Evolutionary conservation across 345 rosid genomes (phyloP), one percentile per base, ranked within the genome.

Genomic region (Citrus inodora): DNA sequence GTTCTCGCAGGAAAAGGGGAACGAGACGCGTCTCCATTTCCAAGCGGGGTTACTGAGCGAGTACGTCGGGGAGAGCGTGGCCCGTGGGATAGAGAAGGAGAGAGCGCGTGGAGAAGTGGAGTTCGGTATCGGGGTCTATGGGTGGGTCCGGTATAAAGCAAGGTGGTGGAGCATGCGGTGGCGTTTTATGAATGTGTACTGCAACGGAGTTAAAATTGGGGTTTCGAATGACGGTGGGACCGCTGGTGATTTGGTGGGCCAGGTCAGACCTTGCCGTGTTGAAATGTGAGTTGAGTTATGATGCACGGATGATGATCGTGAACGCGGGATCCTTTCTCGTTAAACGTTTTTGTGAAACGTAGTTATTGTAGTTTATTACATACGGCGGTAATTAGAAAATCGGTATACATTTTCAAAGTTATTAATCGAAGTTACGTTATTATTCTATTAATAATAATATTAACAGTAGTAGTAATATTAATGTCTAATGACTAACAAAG

Each of bases 51-150:
- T 40, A 9, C 32, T 76, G 4, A 51, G 6, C 9, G 76, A 68
- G 78, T 76, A 73, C 70, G 79, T 80, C 3, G 78, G 73, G 11
- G 83, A 80, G 13, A n/a, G 66, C 4, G 79, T 71, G 37, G 77
- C 42, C 37, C 25, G 17, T 42, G 33, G 42, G 24, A 76, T 80
- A 13, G n/a, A 25, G 32, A 37, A 19, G 6, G 73, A 71, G 24
- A 56, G 33, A 38, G 32, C 74, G 9, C 59, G 53, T 46, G 83
- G 83, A n/a, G 51, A 28, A 3, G 70, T 77, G 70, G 70, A 58
- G 46, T 83, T 80, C 37, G 74, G 60, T 56, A 32, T 80, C 28
- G 32, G 27, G 53, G 65, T 74, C 17, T 24, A 7, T 7, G 59
- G 68, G n/a, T 77, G 46, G 79, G 40, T 68, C 21, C 38, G 67